Percentiles rank a stretch among this genome's conserved stretches.
Conservation (phyloP, 805 yeast genomes). For the Candida morakotiae region DNA sequence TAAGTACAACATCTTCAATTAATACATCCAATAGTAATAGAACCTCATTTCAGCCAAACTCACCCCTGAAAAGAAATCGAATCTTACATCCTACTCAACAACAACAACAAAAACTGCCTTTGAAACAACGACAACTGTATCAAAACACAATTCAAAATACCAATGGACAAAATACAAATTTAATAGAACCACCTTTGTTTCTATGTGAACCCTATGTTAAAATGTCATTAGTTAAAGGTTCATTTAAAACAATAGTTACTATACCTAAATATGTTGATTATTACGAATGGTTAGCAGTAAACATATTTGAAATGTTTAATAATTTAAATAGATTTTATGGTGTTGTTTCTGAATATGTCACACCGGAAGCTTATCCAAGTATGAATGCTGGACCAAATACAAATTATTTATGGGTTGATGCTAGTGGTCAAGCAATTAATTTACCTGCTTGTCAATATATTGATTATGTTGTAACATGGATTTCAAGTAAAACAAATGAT, state of each 20-base stretch:
- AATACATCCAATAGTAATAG: constrained; percentile 12
- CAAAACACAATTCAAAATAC: constrained; percentile 12
- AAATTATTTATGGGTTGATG: constrained; percentile 88
- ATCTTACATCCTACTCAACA: constrained; percentile 10
- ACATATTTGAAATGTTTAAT: constrained; percentile 83
- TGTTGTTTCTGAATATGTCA: constrained; percentile 84
- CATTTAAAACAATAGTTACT: constrained; percentile 92
- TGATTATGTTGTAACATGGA: constrained; percentile 89
- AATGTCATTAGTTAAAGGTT: constrained; percentile 93
- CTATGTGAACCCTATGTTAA: constrained; percentile 90
- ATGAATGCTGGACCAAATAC: constrained; percentile 96
- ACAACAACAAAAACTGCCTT: constrained; percentile 9
- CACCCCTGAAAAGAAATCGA: constrained; percentile 7
- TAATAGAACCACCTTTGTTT: constrained; percentile 48
- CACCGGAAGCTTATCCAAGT: constrained; percentile 83
- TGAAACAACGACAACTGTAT: constrained; percentile 11
- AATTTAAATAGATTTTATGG: constrained; percentile 86
- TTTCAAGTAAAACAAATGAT: constrained; percentile 81
- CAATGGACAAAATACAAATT: background rate
- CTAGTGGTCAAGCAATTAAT: constrained; percentile 69
- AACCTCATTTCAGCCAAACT: constrained; percentile 5
- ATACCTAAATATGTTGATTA: constrained; percentile 91
- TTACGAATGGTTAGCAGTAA: constrained; percentile 94
- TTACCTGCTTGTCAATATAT: constrained; percentile 92
- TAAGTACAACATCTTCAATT: constrained; percentile 13